Conservation (phyloP, 2,329 filamentous ascomycete genomes). For the Botryotinia globosa region DNA sequence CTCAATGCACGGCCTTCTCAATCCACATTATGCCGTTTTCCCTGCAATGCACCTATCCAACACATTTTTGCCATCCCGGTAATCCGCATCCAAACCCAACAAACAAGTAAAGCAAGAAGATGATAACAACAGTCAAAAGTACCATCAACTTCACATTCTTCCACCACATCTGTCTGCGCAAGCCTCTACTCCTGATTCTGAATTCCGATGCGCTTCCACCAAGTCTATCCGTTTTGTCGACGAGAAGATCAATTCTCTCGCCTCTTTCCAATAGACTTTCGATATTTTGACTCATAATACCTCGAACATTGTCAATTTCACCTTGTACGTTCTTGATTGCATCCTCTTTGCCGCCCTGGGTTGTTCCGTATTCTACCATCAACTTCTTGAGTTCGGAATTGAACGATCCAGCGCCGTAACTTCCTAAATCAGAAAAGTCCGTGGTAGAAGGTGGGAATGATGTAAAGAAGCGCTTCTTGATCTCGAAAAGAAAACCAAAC, state of each 20-base stretch:
- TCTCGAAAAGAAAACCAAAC: slow-evolving; percentile 88
- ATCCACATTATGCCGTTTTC: neutral
- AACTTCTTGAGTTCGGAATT: slow-evolving; percentile 73
- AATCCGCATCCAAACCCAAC: slow-evolving; percentile 71
- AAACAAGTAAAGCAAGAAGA: slow-evolving; percentile 69
- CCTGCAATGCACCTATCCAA: slow-evolving; percentile 26
- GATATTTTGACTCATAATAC: slow-evolving; percentile 95
- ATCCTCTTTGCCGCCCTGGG: slow-evolving; percentile 71
- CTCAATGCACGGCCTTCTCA: neutral
- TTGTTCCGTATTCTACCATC: slow-evolving; percentile 82
- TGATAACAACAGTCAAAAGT: slow-evolving; percentile 66
- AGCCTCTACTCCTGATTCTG: slow-evolving; percentile 75
- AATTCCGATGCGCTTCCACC: slow-evolving; percentile 90
- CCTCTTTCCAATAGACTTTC: slow-evolving; percentile 85
- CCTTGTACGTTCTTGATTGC: slow-evolving; percentile 78
- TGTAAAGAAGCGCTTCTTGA: slow-evolving; percentile 81
- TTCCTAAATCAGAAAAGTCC: slow-evolving; percentile 74
- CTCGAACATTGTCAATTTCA: slow-evolving; percentile 88
- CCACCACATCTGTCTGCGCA: slow-evolving; percentile 97
- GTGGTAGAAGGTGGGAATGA: slow-evolving; percentile 64
- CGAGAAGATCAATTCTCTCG: slow-evolving; percentile 87
- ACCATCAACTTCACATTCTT: slow-evolving; percentile 97
- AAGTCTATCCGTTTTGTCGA: slow-evolving; percentile 93
- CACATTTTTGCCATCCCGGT: slow-evolving; percentile 48
- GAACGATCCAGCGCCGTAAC: slow-evolving; percentile 88